Base-by-base conservation (phyloP, 768 basidiomycete species). In the Gloeopeniophorella convolvens region DNA sequence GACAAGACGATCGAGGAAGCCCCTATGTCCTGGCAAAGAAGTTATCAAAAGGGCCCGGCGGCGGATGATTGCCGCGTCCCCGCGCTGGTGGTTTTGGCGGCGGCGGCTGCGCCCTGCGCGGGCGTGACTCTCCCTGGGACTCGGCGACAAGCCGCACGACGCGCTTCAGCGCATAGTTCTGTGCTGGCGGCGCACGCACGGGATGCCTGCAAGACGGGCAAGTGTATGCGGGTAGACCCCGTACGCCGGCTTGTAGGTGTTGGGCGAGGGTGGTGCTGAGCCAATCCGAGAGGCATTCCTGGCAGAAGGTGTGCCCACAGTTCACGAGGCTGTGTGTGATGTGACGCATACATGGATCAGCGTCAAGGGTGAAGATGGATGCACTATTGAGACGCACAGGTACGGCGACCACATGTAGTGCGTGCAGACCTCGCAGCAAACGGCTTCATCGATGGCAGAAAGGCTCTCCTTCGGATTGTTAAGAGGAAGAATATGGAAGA, bases 221-320 rank as follows among this genome's bases (percentile, higher is more conserved):
- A 1, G 78, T 78, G 56, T 82, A 86, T 66, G 68, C 21, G 39
- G 50, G 36, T 18, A 27, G 6, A 11, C 42, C 36, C 16, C 40
- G 54, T 8, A 26, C 18, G 55, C 82, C 62, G 1, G 62, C 55
- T 5, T 65, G 61, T 57, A 77, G 66, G 54, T 83, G 78, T 54
- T 75, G 73, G 0, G 65, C 68, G 42, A 78, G 73, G 0, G 66
- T 72, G 3, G 76, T 75, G 43, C 54, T 65, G 54, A 78, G 76
- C 73, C 73, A 74, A 57, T 80, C 77, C 39, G 71, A 68, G 7
- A 88, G 69, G 57, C 85, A 88, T 5, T 62, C 62, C 54, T 75
- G 67, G 60, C 85, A 89, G 60, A 82, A 86, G 0, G 78, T 76
- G 63, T 89, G 85, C 3, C 85, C 85, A 47, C 85, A 89, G 5